These are phyloP conservation scores for Panicum virgatum DNA, from an alignment of 202 grass and related monocot genomes.

Conservation along the genomic window DNA sequence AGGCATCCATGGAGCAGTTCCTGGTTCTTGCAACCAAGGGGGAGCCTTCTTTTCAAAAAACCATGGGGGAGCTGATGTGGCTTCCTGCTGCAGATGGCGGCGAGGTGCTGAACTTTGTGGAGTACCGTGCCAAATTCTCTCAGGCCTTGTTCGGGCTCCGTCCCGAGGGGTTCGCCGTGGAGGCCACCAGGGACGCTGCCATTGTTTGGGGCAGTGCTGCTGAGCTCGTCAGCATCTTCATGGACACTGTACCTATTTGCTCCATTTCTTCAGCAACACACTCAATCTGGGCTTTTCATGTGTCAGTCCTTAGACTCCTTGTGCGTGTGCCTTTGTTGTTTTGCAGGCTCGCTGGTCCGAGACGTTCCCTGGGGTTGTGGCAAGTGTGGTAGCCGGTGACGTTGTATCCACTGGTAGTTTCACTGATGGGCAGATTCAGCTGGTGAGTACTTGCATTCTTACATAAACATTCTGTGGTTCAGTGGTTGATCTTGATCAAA, in stretches of 20 bases:
- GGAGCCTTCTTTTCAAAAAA: too few species aligned
- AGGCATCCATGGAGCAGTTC: neutral
- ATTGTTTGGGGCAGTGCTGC: constrained; percentile 8
- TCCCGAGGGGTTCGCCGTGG: neutral
- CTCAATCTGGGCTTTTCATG: neutral
- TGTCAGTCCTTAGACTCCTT: neutral
- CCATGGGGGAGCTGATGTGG: too few species aligned
- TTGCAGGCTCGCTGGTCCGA: constrained; percentile 29
- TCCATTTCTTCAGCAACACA: neutral
- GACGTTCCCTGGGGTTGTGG: constrained; percentile 37
- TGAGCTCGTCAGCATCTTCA: constrained; percentile 18
- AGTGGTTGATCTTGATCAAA: neutral
- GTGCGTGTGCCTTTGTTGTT: neutral
- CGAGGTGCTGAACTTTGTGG: neutral
- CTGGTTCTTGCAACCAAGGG: neutral
- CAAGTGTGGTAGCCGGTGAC: neutral
- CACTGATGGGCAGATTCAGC: neutral
- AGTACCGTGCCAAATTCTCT: neutral
- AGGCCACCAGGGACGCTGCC: constrained; percentile 28
- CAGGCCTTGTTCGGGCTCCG: neutral
- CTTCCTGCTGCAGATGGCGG: neutral
- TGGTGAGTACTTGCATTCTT: constrained; percentile 18
- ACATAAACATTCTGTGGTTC: neutral
- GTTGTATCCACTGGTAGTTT: neutral
- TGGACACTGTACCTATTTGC: neutral